Base-by-base conservation (phyloP, 257 asterid genomes). In the Penstemon eatonii region DNA sequence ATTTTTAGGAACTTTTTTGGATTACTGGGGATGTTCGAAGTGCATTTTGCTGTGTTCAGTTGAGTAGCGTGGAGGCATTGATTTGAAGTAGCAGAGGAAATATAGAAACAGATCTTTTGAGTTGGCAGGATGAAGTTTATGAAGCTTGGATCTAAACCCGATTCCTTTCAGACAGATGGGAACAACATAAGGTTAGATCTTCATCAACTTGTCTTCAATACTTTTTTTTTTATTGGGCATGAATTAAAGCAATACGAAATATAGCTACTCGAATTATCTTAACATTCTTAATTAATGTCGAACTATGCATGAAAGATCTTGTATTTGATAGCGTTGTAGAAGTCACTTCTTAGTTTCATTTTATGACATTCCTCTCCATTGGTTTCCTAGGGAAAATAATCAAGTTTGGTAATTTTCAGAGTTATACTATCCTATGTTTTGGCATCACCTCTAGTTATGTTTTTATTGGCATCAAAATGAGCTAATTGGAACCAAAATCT, bases 141-240 rank as follows among this genome's bases (percentile, higher is more conserved):
- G 95, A 87, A 85, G 76, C 91, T 87, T 83, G 91, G 91, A 81
- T 87, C 89, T 78, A 87, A 87, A 76, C 84, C 87, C 7, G 94
- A 87, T 78, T 68, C 78, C 38, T 87, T 87, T 65, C 89, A 84
- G 72, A 75, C 82, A 1, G 87, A 84, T 56, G 91, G 75, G 63
- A 76, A 73, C 63, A 81, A 81, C 68, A 65, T 44, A 63, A 83
- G 89, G 87, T 90, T 60, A 82, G 91, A 81, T 86, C 84, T 74
- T 25, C 33, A 25, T 25, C 2, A 25, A 25, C 33, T 25, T 25
- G 10, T 15, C 18, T 15, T 15, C 18, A 15, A 15, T 15, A 15
- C 18, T 15, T 15, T 15, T 15, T 15, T 15, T 15, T 15, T 15
- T 15, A 15, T 15, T 15, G 18, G 18, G 18, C 18, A 15, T 15